A percentile compares a stretch with the other conserved stretches of the same genome.
Conservation (phyloP, 106 monocot genomes). For the Chionographis japonica region DNA sequence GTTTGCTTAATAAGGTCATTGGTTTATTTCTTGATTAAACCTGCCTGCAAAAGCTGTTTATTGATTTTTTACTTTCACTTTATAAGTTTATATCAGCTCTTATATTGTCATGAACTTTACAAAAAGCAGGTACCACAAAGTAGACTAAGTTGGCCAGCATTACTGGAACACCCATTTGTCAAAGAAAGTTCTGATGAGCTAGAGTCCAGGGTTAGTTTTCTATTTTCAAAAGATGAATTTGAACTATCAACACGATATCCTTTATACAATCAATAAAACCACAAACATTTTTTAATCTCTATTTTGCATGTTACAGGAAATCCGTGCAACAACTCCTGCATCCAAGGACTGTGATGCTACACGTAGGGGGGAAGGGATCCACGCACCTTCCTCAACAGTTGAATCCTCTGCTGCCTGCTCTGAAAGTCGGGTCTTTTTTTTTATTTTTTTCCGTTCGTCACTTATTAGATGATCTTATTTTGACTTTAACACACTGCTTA, state of each 20-base stretch:
- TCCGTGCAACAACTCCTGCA: conserved; percentile 25
- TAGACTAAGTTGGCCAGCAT: conserved; percentile 83
- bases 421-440: conserved; percentile 25
- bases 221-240: neutral
- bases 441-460: neutral
- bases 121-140: conserved; percentile 62
- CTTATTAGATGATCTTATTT: neutral
- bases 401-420: conserved; percentile 22
- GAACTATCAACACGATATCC: neutral
- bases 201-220: conserved; percentile 37
- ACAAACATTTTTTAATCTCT: neutral
- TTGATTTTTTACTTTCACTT: neutral
- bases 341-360: conserved; percentile 37
- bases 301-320: conserved; percentile 30
- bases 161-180: conserved; percentile 98
- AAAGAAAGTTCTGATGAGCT: conserved; percentile 59
- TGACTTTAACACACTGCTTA: conserved; percentile 2
- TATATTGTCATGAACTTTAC: conserved; percentile 2
- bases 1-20: conserved; percentile 90
- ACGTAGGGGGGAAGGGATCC: conserved; percentile 32
- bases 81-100: neutral
- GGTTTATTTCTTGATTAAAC: neutral
- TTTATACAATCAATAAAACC: neutral
- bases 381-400: conserved; percentile 5
- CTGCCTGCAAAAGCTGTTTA: neutral